Conservation (phyloP, 148 eudicot genomes). For the Selenicereus undatus region DNA sequence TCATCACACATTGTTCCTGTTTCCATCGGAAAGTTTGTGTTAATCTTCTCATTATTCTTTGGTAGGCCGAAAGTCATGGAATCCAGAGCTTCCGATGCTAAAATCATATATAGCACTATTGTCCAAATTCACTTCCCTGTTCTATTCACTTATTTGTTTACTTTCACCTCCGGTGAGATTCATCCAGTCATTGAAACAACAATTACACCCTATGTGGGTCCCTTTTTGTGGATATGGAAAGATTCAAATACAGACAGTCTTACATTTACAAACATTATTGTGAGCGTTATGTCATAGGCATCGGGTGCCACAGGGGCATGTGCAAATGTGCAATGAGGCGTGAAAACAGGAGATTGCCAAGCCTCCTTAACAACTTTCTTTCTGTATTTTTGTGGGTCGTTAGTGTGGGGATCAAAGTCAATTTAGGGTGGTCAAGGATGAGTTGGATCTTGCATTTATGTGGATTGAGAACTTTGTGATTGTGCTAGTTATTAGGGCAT, state of each 20-base stretch:
- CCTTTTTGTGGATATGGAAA: too few relatives aligned
- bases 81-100: neutral
- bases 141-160: too few relatives aligned
- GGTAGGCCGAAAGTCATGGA: neutral
- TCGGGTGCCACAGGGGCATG: slow-evolving; percentile 13
- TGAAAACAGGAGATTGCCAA: neutral
- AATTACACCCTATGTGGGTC: too few relatives aligned
- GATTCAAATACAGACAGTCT: too few relatives aligned
- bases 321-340: neutral
- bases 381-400: neutral
- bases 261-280: too few relatives aligned
- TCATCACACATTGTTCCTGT: neutral
- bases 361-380: neutral
- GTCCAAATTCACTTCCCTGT: too few relatives aligned
- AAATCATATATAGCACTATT: neutral
- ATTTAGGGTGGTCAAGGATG: neutral
- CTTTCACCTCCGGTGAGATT: too few relatives aligned
- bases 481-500: too few relatives aligned
- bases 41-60: neutral
- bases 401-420: neutral
- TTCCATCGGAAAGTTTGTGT: neutral
- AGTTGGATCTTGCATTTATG: neutral
- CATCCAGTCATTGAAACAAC: too few relatives aligned
- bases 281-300: neutral
- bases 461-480: neutral